A percentile compares a stretch with the other conserved stretches of the same genome.
phyloP scores from a whole-genome alignment of 345 rosid species.

The Erodium maritimum region DNA sequence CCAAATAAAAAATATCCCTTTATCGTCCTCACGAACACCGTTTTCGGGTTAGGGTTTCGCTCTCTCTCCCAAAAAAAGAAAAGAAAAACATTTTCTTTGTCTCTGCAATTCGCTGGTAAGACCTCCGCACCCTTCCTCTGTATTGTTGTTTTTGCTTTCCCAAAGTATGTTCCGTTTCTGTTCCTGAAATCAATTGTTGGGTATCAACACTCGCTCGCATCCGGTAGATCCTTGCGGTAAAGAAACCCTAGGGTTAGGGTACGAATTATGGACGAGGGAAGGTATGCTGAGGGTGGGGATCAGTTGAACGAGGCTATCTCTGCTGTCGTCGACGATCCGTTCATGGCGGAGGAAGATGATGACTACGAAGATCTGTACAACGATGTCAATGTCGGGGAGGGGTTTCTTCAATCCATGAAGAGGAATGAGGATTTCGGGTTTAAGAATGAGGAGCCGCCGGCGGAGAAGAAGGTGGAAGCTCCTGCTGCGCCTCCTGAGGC shows the following conservation, averaged over 20 bases:
- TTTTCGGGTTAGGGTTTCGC: constrained; percentile 37
- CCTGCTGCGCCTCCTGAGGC: constrained; percentile 5
- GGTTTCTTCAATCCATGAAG: constrained; percentile 50
- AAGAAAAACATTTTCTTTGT: not conserved
- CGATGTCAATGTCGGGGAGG: constrained; percentile 78
- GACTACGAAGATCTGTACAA: constrained; percentile 75
- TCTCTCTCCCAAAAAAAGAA: constrained; percentile 13
- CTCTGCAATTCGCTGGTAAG: constrained; percentile 6
- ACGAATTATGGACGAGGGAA: constrained; percentile 16
- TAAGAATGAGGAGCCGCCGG: constrained; percentile 16
- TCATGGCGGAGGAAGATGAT: constrained; percentile 56
- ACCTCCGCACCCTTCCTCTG: not conserved
- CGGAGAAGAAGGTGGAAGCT: constrained; percentile 15
- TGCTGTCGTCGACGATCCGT: constrained; percentile 59
- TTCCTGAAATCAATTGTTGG: too few species aligned
- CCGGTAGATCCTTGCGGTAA: not conserved
- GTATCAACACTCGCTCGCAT: not conserved
- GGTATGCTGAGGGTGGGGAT: constrained; percentile 29
- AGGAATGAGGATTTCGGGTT: constrained; percentile 42
- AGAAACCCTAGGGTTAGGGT: not conserved
- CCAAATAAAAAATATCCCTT: too few species aligned
- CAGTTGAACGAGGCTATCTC: constrained; percentile 55
- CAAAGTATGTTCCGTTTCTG: too few species aligned
- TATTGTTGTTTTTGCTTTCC: too few species aligned
- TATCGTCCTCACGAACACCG: too few species aligned